Evolutionary conservation across 331 rosid genomes (phyloP).

Genomic region (Erythrophleum ivorense): DNA sequence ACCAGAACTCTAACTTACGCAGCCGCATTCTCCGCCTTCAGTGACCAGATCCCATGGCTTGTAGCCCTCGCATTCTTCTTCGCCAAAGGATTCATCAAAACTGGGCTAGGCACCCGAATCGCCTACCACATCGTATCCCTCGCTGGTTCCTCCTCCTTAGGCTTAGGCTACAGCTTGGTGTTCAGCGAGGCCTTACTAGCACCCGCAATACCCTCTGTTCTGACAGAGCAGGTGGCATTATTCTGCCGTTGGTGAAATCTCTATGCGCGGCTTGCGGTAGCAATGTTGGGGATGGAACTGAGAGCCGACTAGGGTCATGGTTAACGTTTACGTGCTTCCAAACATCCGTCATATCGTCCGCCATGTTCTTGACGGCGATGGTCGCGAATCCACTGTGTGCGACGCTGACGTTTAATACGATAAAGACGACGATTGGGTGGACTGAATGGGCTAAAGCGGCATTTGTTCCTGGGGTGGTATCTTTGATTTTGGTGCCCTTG

Average conservation of each 20-base stretch:
- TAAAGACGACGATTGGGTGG: constrained; percentile 69
- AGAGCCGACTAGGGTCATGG: constrained; percentile 61
- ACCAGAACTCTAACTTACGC: constrained; percentile 63
- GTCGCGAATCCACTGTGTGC: constrained; percentile 76
- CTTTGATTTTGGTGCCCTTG: constrained; percentile 61
- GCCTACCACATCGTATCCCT: constrained; percentile 70
- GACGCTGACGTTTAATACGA: constrained; percentile 55
- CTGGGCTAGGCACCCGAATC: constrained; percentile 67
- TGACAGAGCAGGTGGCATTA: constrained; percentile 68
- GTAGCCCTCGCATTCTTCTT: constrained; percentile 75
- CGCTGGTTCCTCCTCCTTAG: constrained; percentile 66
- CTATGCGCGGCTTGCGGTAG: constrained; percentile 72
- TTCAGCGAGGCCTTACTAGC: constrained; percentile 72
- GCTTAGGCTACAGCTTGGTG: constrained; percentile 72
- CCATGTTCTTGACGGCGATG: constrained; percentile 78
- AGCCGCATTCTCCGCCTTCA: constrained; percentile 75
- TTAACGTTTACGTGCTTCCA: constrained; percentile 74
- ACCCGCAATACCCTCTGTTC: constrained; percentile 75
- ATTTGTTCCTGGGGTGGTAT: constrained; percentile 65
- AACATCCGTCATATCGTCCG: constrained; percentile 72
- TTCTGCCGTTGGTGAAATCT: constrained; percentile 65
- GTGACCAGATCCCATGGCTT: constrained; percentile 76
- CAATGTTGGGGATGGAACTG: constrained; percentile 70
- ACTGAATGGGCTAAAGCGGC: constrained; percentile 74
- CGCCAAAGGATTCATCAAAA: constrained; percentile 73